Base-by-base conservation (phyloP, 345 rosid genomes). In the Linum usitatissimum region DNA sequence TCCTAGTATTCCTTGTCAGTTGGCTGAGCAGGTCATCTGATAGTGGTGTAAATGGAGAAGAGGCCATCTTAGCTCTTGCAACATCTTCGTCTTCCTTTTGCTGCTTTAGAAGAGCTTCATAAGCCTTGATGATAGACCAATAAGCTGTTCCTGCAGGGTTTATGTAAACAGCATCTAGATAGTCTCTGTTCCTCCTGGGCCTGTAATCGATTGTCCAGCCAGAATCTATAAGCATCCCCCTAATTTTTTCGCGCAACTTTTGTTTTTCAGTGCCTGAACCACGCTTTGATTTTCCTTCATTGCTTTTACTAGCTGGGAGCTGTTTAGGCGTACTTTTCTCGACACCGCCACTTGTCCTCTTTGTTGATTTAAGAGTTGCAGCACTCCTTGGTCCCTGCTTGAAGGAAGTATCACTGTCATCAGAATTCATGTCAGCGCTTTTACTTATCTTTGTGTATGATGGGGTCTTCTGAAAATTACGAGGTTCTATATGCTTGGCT, bases 211-310 rank as follows among this genome's bases (percentile, higher is more conserved):
- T 73, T 18, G 68, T 64, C 76, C 76, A 73, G 23, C 76, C 72
- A 55, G 76, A 65, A 68, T 64, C 51, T 58, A 68, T 61, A 60
- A 73, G 76, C 96, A 92, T 89, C 45, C 66, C 87, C 74, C 86
- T 85, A 42, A 92, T 85, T 39, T 73, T 72, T 75, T 92, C 98
- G 8, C 96, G 95, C 66, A 92, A 72, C 65, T 86, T 86, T 74
- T 92, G 98, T 69, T 92, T 92, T 72, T 86, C 93, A 9, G 98
- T 92, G 68, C 98, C 95, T 60, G 85, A 74, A 60, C 96, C 95
- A 45, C 93, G 95, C 82, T 68, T 89, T 68, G 66, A 72, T 75
- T 78, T 87, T 31, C 80, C 87, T 53, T 84, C 88, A 66, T 73
- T 81, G 61, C 9, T 61, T 73, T 59, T 71, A 14, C 72, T 55